Evolutionary conservation across 2,329 filamentous ascomycete genomes (phyloP).

Genomic region (Hypoxylon sp.): DNA sequence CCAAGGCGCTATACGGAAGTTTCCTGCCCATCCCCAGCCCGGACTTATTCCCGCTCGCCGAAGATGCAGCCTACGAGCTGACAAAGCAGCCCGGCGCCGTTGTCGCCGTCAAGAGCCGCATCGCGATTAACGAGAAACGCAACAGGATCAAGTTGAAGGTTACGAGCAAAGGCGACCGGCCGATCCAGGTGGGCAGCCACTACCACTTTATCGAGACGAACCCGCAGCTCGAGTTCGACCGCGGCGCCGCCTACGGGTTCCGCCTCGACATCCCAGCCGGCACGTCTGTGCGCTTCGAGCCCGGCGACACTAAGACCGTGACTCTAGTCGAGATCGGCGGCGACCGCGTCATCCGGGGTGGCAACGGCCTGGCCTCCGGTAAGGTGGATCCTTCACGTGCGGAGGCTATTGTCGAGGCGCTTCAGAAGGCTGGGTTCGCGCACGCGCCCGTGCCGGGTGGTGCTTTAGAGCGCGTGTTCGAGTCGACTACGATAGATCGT

Average conservation of each 20-base stretch:
- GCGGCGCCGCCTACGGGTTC: constrained; percentile 84
- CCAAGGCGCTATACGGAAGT: constrained; percentile 89
- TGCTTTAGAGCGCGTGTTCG: constrained; percentile 65
- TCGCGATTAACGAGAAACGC: constrained; percentile 81
- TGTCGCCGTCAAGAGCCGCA: constrained; percentile 75
- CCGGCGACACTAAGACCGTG: constrained; percentile 91
- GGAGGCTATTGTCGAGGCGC: constrained; percentile 75
- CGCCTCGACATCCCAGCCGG: constrained; percentile 91
- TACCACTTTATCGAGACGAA: constrained; percentile 98
- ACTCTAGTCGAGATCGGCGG: constrained; percentile 91
- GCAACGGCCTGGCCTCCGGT: constrained; percentile 84
- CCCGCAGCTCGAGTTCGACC: constrained; percentile 89
- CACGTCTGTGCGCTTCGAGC: constrained; percentile 93
- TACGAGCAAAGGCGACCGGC: constrained; percentile 88
- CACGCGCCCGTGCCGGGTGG: constrained; percentile 78
- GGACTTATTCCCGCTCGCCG: constrained; percentile 76
- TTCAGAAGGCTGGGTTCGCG: constrained; percentile 82
- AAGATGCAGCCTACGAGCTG: constrained; percentile 75
- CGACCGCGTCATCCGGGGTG: constrained; percentile 83
- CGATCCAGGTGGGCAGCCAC: constrained; percentile 93
- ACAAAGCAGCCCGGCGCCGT: constrained; percentile 84
- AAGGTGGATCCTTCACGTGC: constrained; percentile 74
- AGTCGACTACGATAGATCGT: constrained; percentile 79
- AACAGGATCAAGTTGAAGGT: constrained; percentile 82
- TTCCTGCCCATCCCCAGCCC: constrained; percentile 85